phyloP scores from a whole-genome alignment of 1,139 yeast genomes.

The Taphrina populina region DNA sequence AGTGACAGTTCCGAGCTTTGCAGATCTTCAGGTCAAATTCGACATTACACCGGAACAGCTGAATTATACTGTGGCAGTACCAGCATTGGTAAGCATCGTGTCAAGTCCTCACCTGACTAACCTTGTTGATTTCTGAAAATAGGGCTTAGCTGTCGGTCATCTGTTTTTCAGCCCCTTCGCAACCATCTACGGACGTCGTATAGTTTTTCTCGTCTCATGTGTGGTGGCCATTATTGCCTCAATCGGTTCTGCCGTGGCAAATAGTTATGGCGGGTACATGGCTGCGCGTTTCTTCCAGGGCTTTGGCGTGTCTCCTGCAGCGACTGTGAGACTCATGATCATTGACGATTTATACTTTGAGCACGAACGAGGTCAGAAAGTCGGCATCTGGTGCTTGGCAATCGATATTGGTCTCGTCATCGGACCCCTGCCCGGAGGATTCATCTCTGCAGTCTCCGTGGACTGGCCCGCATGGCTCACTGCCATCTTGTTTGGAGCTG shows the following conservation, averaged over 20 bases:
- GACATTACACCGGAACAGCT: conserved; percentile 29
- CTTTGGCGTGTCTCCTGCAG: conserved; percentile 39
- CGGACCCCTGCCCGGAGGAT: conserved; percentile 35
- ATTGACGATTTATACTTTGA: conserved; percentile 39
- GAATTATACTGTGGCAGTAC: conserved; percentile 36
- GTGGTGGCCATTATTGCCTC: conserved; percentile 36
- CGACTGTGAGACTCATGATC: conserved; percentile 37
- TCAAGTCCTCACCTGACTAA: not conserved
- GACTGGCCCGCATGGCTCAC: conserved; percentile 36
- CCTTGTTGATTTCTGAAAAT: not conserved
- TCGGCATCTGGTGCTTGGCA: conserved; percentile 35
- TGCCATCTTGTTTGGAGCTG: conserved; percentile 34
- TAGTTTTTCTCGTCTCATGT: conserved; percentile 36
- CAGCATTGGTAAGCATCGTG: conserved; percentile 22
- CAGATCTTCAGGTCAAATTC: conserved; percentile 31
- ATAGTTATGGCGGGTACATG: conserved; percentile 35
- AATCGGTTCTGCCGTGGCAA: conserved; percentile 38
- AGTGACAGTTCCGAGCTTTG: conserved; percentile 35
- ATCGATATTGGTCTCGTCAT: conserved; percentile 35
- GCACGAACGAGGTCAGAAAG: conserved; percentile 39
- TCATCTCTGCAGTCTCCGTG: conserved; percentile 30
- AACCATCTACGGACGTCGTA: conserved; percentile 37
- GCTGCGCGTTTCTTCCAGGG: conserved; percentile 40
- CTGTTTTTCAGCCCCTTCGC: conserved; percentile 34
- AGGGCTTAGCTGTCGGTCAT: conserved; percentile 34